These are phyloP conservation scores for Pichia sp. DNA, from an alignment of 1,139 yeast species.

Conservation along the genomic window DNA sequence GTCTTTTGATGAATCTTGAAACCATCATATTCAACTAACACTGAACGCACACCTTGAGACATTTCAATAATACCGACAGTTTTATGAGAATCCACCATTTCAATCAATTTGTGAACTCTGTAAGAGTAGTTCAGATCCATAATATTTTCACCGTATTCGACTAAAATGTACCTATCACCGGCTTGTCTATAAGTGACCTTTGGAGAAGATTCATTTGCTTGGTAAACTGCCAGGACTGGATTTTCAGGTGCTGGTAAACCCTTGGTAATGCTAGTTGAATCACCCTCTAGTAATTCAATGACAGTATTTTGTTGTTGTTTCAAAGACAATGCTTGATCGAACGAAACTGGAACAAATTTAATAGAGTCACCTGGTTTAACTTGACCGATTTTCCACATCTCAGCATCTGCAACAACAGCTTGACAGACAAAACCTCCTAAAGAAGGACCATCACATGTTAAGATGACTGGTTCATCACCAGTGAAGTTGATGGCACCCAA, in stretches of 20 bases:
- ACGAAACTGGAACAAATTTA: constrained; percentile 69
- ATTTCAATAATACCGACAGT: constrained; percentile 82
- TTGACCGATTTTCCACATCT: constrained; percentile 98
- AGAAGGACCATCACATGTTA: constrained; percentile 96
- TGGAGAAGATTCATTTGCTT: constrained; percentile 46
- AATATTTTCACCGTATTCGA: constrained; percentile 85
- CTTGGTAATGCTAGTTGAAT: constrained; percentile 33
- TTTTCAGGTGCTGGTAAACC: constrained; percentile 38
- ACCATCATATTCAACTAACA: constrained; percentile 74
- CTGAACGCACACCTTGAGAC: constrained; percentile 97
- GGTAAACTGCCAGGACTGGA: constrained; percentile 52
- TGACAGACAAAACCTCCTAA: constrained; percentile 96
- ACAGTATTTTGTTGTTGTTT: constrained; percentile 40
- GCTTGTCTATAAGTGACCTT: constrained; percentile 87
- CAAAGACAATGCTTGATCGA: constrained; percentile 57
- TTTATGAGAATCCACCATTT: constrained; percentile 54
- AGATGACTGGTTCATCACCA: constrained; percentile 96
- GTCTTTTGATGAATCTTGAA: constrained; percentile 47
- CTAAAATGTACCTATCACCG: constrained; percentile 86
- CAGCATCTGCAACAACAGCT: constrained; percentile 92
- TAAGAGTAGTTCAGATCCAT: constrained; percentile 82
- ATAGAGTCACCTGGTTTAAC: constrained; percentile 88
- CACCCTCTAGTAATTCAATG: constrained; percentile 34
- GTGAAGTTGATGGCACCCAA: constrained; percentile 95
- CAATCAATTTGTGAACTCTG: constrained; percentile 76